Evolutionary conservation across 768 basidiomycete species (phyloP), one percentile per base, ranked within the genome.

Genomic region (Candolleomyces aberdarensis): DNA sequence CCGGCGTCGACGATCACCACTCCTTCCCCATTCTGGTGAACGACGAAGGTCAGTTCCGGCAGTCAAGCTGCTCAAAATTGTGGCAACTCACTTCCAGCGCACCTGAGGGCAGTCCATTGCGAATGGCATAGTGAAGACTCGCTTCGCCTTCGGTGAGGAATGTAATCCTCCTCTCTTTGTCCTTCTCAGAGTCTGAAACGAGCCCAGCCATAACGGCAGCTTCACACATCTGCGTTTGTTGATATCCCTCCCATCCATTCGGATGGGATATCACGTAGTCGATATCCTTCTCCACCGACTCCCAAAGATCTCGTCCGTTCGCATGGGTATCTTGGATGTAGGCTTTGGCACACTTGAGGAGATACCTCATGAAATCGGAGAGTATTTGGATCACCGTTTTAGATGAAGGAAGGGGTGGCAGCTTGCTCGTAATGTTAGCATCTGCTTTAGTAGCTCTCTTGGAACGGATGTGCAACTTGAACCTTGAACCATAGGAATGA

Each of bases 1-100:
- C 85, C 85, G 2, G 84, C 83, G 62, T 86, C 85, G n/a, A 85
- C 78, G 31, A 86, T 71, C 54, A 84, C 72, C 5, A 84, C 69
- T 4, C 79, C 80, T 50, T 82, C 64, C 17, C 78, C 77, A 9
- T 65, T 68, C 81, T 84, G 61, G 41, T 36, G 50, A 1, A 59
- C 22, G 50, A 8, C 3, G 9, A 4, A 56, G 26, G 14, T 36
- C 31, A 46, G n/a, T 9, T 19, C 32, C 5, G 9, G 26, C 20
- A 17, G 10, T 15, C n/a, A 31, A 6, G 36, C 36, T 7, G 36
- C 15, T 40, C 5, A 41, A 11, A 36, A 11, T 1, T 36, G 36
- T 11, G 36, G 36, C 8, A n/a, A 14, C 52, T 22, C 40, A 59
- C 62, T 22, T 41, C 32, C 36, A 63, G 47, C 4, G 62, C 58